A percentile compares a stretch with the other conserved stretches of the same genome.
These are phyloP conservation scores for Globisporangium parvum DNA, from an alignment of 352 stramenopile genomes.

Conservation along the genomic window DNA sequence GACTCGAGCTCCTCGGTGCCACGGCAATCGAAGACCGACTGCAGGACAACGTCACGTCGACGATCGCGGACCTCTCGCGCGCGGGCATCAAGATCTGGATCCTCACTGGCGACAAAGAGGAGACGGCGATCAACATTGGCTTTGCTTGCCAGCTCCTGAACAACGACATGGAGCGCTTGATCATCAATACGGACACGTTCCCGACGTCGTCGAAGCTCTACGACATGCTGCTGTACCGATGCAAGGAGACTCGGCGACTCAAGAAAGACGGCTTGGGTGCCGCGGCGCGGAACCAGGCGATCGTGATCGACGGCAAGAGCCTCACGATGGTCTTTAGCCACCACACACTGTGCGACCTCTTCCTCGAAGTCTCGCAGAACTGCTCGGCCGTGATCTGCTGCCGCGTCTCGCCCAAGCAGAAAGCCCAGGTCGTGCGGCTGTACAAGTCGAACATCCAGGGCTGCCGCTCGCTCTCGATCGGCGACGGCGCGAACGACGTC, in stretches of 20 bases:
- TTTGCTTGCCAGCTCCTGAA: conserved; percentile 94
- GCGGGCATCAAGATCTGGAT: conserved; percentile 86
- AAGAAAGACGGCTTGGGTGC: conserved; percentile 16
- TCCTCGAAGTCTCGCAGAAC: conserved; percentile 80
- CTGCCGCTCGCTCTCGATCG: conserved; percentile 93
- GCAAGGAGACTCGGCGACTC: conserved; percentile 33
- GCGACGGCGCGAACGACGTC: conserved; percentile 99
- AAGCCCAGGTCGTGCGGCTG: conserved; percentile 84
- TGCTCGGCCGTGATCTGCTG: conserved; percentile 88
- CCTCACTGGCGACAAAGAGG: conserved; percentile 89
- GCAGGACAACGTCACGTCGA: conserved; percentile 69
- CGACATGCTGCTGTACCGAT: conserved; percentile 47
- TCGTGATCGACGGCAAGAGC: conserved; percentile 70
- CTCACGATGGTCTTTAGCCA: conserved; percentile 78
- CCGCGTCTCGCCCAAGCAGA: conserved; percentile 90
- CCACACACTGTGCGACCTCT: conserved; percentile 60
- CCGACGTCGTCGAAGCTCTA: conserved; percentile 49
- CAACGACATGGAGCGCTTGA: conserved; percentile 91
- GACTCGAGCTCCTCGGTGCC: conserved; percentile 64
- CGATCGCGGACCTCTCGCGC: conserved; percentile 63
- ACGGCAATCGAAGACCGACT: conserved; percentile 82
- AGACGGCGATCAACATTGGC: conserved; percentile 97
- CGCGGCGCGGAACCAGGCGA: conserved; percentile 26
- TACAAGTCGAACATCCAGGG: conserved; percentile 83
- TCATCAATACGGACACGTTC: conserved; percentile 69